Evolutionary conservation across 202 grass and related monocot genomes (phyloP), one percentile per base, ranked within the genome.

Genomic region (Zizania palustris): DNA sequence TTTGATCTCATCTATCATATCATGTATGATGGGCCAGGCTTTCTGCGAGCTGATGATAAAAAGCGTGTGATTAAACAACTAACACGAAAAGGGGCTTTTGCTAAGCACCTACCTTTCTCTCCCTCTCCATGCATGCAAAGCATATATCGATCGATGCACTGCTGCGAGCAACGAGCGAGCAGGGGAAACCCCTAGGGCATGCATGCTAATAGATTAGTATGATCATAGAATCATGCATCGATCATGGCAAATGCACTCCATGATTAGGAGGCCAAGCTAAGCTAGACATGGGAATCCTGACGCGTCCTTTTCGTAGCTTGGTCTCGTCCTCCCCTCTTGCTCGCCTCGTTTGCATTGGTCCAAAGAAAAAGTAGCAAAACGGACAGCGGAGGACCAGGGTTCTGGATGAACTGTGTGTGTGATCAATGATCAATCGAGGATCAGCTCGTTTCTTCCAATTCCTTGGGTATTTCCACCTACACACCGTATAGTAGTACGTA

Each of bases 1-100:
- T 93, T 87, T 90, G 71, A 85, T 89, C 87, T 66, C 79, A 83
- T 83, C 84, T 55, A 60, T 40, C 28, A 67, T 86, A 87, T 63
- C 86, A 69, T 46, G 22, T 19, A 85, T 48, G 72, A 75, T 67
- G 87, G 87, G 64, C 51, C 75, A 64, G 66, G 44, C 64, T 83
- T 80, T 93, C 56, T 39, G 78, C 85, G 51, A 53, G 66, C 78
- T 73, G 81, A 78, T 86, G 83, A 88, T 73, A 88, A 45, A 83
- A 88, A 83, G 73, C 28, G 78, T 11, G 40, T 60, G 82, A 89
- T 78, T 84, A 88, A 75, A 39, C 86, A 75, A 39, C 65, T 76
- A 86, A 73, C 46, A 55, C 50, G 57, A 37, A 82, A 83, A 85
- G 85, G 58, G 20, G 55, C 80, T 82, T 84, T 91, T 77, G 56